These are phyloP conservation scores for Umbellularia californica DNA, from an alignment of 164 flowering plant genomes.

Conservation along the genomic window DNA sequence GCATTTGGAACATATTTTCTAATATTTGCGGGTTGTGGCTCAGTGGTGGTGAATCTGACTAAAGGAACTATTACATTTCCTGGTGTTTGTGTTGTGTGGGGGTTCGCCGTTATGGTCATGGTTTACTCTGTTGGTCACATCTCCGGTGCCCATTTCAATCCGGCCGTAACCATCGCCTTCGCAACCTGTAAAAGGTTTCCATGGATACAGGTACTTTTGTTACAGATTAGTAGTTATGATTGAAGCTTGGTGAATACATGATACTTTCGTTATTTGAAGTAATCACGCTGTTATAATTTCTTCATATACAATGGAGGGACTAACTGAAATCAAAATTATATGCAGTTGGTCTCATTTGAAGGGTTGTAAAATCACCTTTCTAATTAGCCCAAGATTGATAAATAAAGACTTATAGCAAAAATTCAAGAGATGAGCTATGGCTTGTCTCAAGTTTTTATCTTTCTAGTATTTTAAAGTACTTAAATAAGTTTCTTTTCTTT, in stretches of 20 bases:
- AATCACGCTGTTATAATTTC: too few species aligned
- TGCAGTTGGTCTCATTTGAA: too few species aligned
- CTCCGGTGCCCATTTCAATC: slow-evolving; percentile 67
- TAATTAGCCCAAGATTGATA: too few species aligned
- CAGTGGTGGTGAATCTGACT: slow-evolving; percentile 36
- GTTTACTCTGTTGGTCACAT: slow-evolving; percentile 59
- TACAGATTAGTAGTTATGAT: background rate
- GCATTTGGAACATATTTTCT: slow-evolving; percentile 46
- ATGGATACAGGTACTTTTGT: slow-evolving; percentile 41
- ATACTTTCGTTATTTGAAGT: too few species aligned
- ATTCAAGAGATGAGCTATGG: too few species aligned
- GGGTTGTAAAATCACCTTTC: background rate
- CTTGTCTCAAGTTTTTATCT: too few species aligned
- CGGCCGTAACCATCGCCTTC: slow-evolving; percentile 62
- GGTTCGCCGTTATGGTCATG: slow-evolving; percentile 53
- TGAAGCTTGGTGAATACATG: too few species aligned
- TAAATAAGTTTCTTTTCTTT: too few species aligned
- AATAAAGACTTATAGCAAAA: too few species aligned
- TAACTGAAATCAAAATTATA: too few species aligned
- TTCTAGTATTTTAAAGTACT: too few species aligned
- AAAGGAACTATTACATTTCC: slow-evolving; percentile 41
- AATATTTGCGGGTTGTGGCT: slow-evolving; percentile 54
- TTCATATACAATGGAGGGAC: too few species aligned
- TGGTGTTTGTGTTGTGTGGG: slow-evolving; percentile 47
- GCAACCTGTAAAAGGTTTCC: slow-evolving; percentile 48